Base-by-base conservation (phyloP, 805 yeast genomes). In the Saccharomycopsis guyanensis region DNA sequence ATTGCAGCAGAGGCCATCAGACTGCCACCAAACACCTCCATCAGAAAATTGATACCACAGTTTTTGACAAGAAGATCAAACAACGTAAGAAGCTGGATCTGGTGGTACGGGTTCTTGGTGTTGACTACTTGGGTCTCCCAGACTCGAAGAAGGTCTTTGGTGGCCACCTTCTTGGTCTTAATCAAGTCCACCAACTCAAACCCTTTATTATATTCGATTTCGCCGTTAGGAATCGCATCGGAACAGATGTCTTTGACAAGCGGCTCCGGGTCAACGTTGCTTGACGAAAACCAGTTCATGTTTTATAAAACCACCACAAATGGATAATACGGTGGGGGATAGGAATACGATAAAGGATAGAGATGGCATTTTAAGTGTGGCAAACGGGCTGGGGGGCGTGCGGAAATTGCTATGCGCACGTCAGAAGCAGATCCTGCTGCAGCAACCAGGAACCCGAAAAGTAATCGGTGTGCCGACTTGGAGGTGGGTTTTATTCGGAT, bases 51-150 rank as follows among this genome's bases (percentile, higher is more conserved):
- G 40, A 71, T 70, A 5, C 98, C 98, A 40, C 96, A 89, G 60
- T 93, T 93, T 65, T 93, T 93, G 46, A 91, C 82, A 64, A 96
- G 85, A 39, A 86, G 73, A 56, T 93, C 97, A 27, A 82, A 70
- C 51, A 93, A 68, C 57, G 82, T 84, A 58, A 93, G 72, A 0
- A 89, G 33, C 3, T 93, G 75, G 23, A 80, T 71, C 57, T 86
- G 85, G 7, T 80, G 75, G 61, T 89, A 88, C 8, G 97, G 95
- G 59, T 89, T 89, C 46, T 69, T 66, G 19, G 80, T 75, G 27
- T 66, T 61, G 23, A 80, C 69, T 16, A 88, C 67, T 42, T 96
- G 72, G 55, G 78, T 81, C 68, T 87, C 87, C 51, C 91, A 65
- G n/a, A 80, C 68, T 53, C 94, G 68, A 89, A 91, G 84, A 24